Evolutionary conservation across 192 early-diverging fungal species (phyloP), one percentile per base, ranked within the genome.

Genomic region (Podila verticillata): DNA sequence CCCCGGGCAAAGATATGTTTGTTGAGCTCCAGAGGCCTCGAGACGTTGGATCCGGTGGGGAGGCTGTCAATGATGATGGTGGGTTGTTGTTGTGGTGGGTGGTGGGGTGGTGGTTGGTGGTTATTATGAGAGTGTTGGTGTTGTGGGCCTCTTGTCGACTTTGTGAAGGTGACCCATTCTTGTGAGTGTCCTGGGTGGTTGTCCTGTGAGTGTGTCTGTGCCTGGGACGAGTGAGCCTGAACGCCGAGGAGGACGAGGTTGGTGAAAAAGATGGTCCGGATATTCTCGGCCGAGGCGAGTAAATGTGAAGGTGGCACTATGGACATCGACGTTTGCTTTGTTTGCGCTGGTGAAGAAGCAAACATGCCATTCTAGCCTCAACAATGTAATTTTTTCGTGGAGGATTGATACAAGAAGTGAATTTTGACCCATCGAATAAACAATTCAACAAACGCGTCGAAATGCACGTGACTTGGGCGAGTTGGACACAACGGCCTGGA

Each of bases 1-100:
- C 89, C 88, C 47, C 72, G 81, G 56, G 84, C 83, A 72, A 91
- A 89, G 9, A 91, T 83, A 7, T 68, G 66, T 9, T 74, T 65
- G 70, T 89, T 84, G 28, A 91, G 74, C 30, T 66, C 79, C 10
- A 91, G 35, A 2, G 77, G 69, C 28, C n/a, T 72, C 4, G 77
- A 24, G 12, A 22, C 26, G 8, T 47, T 61, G 48, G 58, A 32
- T 20, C 70, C 69, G 39, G 49, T 57, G 29, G 69, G 44, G 24
- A 20, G 48, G 4, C 62, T 59, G n/a, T 57, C 32, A 8, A 71
- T 70, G 6, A 72, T 51, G 60, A 79, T 63, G 20, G 24, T n/a
- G n/a, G n/a, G n/a, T n/a, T n/a, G 8, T 35, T 35, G 61, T 36
- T 36, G 61, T 39, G 35, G 6, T 30, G 71, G 74, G 10, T 57